phyloP scores from a whole-genome alignment of 352 stramenopile species.

The Pythium aristosporum region DNA sequence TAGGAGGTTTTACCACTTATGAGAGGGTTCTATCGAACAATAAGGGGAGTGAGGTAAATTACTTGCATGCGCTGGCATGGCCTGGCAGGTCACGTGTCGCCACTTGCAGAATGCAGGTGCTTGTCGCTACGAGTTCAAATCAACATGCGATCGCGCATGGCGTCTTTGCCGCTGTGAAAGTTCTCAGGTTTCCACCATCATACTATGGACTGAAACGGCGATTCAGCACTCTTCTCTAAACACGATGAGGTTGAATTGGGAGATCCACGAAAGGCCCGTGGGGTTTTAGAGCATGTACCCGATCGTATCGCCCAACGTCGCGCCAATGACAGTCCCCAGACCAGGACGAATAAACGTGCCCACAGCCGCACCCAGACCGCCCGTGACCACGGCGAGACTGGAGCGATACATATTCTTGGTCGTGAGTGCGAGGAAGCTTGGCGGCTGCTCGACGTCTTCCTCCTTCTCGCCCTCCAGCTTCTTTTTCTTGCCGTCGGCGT shows the following conservation, averaged over 20 bases:
- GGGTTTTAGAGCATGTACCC: conserved; percentile 64
- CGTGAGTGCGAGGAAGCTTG: conserved; percentile 49
- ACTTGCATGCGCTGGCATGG: too few relatives aligned
- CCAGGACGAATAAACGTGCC: conserved; percentile 73
- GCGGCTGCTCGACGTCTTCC: not conserved
- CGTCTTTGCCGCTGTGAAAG: too few relatives aligned
- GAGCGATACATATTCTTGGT: conserved; percentile 64
- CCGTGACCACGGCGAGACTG: conserved; percentile 62
- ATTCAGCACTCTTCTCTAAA: not conserved
- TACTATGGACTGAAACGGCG: not conserved
- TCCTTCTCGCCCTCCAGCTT: conserved; percentile 19
- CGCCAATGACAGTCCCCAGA: conserved; percentile 75
- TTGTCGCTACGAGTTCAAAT: not conserved
- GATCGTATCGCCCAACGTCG: conserved; percentile 76
- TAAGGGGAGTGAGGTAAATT: not conserved
- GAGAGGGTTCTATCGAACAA: not conserved
- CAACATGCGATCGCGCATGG: too few relatives aligned
- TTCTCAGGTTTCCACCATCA: not conserved
- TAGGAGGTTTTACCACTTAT: too few relatives aligned
- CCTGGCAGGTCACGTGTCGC: not conserved
- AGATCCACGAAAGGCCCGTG: not conserved
- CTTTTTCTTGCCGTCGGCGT: conserved; percentile 27
- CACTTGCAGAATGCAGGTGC: not conserved
- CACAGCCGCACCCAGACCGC: conserved; percentile 61
- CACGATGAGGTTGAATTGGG: not conserved